Base-by-base conservation (phyloP, 768 basidiomycete species). In the Hygrophorus russula region DNA sequence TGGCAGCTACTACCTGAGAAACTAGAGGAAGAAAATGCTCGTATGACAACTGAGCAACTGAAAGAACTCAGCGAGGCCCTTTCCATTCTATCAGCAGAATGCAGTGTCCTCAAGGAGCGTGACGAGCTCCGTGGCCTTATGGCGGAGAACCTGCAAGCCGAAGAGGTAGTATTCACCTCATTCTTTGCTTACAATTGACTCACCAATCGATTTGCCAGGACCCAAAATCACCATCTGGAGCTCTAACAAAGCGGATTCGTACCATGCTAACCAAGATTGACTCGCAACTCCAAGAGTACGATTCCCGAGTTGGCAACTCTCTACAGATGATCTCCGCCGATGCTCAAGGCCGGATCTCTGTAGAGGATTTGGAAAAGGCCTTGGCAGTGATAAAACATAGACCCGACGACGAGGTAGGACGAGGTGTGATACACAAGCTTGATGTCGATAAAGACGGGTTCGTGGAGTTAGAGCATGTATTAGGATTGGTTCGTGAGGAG, bases 241-340 rank as follows among this genome's bases (percentile, higher is more conserved):
- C 83, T n/a, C 69, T 98, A 46, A 92, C 91, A 47, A 94, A 97
- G 68, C 88, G 91, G 39, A 93, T 99, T 61, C 84, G 90, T 42
- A 73, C 77, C 17, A 97, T 98, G 91, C 74, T 99, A 37, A 90
- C 82, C 51, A 94, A 96, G 70, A 82, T 99, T 59, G 94, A 98
- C 65, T 60, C 70, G 28, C 96, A 98, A 58, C 73, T 98, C 11
- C 77, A 87, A 53, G 90, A 81, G 47, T 98, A 98, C 63, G 96
- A 99, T 60, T 69, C 70, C 34, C 83, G 85, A 46, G 88, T 93
- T 27, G 88, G 86, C 33, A 79, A 69, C 49, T 85, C 85, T 27
- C 69, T 91, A 41, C 86, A 91, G 61, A 78, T 88, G 72, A 89
- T 91, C 50, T 82, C 82, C 46, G 78, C 82, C 19, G 85, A 88